Percentiles rank a stretch among this genome's conserved stretches.
These are phyloP conservation scores for Climacium dendroides DNA, from an alignment of 225 moss, liverwort and hornwort genomes.

Conservation along the genomic window DNA sequence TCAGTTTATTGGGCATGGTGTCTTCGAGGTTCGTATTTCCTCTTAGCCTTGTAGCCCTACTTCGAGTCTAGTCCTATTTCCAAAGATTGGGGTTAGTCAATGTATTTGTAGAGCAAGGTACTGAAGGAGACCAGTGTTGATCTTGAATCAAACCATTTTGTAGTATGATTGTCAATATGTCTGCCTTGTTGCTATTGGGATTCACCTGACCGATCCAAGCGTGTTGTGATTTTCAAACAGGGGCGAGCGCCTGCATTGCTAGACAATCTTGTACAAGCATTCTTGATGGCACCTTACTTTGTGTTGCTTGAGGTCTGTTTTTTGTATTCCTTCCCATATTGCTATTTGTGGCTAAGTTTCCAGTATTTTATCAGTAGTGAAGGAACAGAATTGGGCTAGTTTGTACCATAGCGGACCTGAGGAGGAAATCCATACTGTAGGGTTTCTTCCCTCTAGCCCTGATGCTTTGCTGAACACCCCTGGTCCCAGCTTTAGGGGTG, in stretches of 20 bases:
- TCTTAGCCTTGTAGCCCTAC: not conserved
- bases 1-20: slow-evolving; percentile 65
- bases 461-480: not conserved
- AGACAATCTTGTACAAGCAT: slow-evolving; percentile 75
- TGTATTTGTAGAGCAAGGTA: not conserved
- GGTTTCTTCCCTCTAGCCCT: not conserved
- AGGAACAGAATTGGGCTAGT: not conserved
- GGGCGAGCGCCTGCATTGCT: slow-evolving; percentile 77
- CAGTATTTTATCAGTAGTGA: not conserved
- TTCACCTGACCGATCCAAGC: not conserved
- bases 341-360: not conserved
- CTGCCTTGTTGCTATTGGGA: not conserved
- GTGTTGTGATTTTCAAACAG: not conserved
- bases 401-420: not conserved
- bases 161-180: not conserved
- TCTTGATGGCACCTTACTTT: slow-evolving; percentile 90
- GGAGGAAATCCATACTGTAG: not conserved
- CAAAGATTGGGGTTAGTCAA: not conserved
- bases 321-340: not conserved
- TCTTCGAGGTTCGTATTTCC: slow-evolving; percentile 54
- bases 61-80: not conserved
- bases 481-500: not conserved
- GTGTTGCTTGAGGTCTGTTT: slow-evolving; percentile 75
- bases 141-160: not conserved
- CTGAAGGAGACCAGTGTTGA: not conserved